Conservation (phyloP, 768 basidiomycete genomes). For the Inosperma sp. region DNA sequence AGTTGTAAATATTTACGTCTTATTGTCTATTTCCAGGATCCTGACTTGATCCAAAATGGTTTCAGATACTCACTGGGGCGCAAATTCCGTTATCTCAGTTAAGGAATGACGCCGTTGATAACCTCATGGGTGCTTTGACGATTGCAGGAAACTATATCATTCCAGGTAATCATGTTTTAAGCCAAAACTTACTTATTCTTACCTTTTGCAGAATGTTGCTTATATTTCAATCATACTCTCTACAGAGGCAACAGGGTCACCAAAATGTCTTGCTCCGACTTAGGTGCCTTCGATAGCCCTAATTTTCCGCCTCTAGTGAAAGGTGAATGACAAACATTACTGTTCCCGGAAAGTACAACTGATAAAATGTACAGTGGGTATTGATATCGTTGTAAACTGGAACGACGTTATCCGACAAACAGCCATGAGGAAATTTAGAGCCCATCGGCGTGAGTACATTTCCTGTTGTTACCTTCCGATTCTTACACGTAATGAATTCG, state of each 20-base stretch:
- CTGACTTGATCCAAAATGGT: not conserved
- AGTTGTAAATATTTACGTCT: conserved; percentile 46
- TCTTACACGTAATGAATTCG: conserved; percentile 5
- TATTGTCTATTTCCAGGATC: not conserved
- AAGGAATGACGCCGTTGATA: conserved; percentile 93
- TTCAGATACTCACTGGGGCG: conserved; percentile 83
- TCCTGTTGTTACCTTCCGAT: not conserved
- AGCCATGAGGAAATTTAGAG: conserved; percentile 69
- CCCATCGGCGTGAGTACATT: conserved; percentile 60
- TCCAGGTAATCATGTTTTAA: conserved; percentile 51
- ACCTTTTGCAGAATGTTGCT: conserved; percentile 58
- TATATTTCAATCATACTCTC: conserved; percentile 88
- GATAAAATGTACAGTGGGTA: conserved; percentile 56
- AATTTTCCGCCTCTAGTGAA: conserved; percentile 81
- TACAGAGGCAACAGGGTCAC: conserved; percentile 84
- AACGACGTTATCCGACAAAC: conserved; percentile 81
- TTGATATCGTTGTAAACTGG: conserved; percentile 89
- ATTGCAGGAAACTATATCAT: conserved; percentile 91
- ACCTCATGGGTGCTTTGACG: conserved; percentile 81
- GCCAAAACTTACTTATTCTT: not conserved
- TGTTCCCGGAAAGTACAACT: conserved; percentile 1
- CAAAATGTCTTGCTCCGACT: conserved; percentile 76
- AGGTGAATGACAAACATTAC: conserved; percentile 39
- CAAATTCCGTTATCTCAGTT: conserved; percentile 90
- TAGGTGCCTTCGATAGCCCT: conserved; percentile 81